Conservation (phyloP, 75 land plant species). For the Pseudotsuga menziesii region DNA sequence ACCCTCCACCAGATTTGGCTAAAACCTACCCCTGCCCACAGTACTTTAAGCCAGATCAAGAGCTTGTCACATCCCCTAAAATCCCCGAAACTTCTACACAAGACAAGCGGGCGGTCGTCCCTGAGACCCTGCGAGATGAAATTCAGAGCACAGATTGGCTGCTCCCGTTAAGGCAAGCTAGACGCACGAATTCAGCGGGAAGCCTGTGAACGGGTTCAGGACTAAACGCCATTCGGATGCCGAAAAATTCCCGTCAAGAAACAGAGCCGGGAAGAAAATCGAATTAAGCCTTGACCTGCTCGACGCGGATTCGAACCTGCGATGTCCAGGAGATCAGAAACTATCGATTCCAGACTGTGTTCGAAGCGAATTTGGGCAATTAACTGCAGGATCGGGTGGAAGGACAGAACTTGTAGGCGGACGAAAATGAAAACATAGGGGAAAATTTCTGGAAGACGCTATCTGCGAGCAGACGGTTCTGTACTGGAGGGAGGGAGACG, state of each 20-base stretch:
- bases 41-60: background rate
- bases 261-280: background rate
- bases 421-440: no score
- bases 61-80: background rate
- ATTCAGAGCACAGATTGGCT: background rate
- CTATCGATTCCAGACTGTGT: no score
- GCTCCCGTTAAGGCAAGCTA: background rate
- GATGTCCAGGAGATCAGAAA: background rate
- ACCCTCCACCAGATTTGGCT: no score
- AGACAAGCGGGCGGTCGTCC: constrained; percentile 4
- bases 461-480: no score
- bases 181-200: background rate
- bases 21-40: background rate
- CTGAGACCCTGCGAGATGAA: constrained; percentile 2
- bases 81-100: background rate
- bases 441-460: no score
- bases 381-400: no score
- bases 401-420: no score
- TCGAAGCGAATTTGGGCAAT: no score
- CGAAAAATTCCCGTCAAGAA: background rate
- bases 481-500: no score
- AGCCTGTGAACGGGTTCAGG: background rate
- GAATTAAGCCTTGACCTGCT: background rate
- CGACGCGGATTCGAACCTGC: background rate
- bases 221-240: background rate